Evolutionary conservation across 202 grass and related monocot genomes (phyloP).

Genomic region (Dendrocalamus latiflorus): DNA sequence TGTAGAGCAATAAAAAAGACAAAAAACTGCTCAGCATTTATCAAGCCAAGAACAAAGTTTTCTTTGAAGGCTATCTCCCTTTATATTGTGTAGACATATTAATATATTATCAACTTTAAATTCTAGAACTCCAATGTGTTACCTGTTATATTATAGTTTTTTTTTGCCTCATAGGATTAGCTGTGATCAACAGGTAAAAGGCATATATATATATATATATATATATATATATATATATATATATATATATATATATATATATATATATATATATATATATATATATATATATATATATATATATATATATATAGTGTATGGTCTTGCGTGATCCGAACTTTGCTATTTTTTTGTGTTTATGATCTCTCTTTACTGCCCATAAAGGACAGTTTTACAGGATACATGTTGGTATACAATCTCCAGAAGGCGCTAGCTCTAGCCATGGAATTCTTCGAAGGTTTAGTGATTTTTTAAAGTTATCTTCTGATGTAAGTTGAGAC

Average conservation of each 20-base stretch:
- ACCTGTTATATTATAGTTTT: too few relatives aligned
- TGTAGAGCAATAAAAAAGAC: not conserved
- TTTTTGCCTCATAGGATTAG: too few relatives aligned
- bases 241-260: too few relatives aligned
- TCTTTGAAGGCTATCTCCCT: not conserved
- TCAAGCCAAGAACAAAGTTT: not conserved
- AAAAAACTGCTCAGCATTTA: not conserved
- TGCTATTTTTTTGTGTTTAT: slow-evolving; percentile 4
- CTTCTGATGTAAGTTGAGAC: slow-evolving; percentile 71
- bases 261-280: not conserved
- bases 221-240: too few relatives aligned
- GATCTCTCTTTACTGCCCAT: slow-evolving; percentile 56
- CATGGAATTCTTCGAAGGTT: slow-evolving; percentile 86
- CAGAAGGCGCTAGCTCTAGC: slow-evolving; percentile 83
- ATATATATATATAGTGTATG: not conserved
- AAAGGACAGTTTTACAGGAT: slow-evolving; percentile 99
- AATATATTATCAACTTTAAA: not conserved
- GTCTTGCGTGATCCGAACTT: slow-evolving; percentile 21
- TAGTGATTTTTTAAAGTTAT: slow-evolving; percentile 86
- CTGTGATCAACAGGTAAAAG: too few relatives aligned
- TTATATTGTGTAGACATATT: slow-evolving; percentile 5
- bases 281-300: not conserved
- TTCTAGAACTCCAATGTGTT: too few relatives aligned
- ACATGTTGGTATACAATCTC: slow-evolving; percentile 95
- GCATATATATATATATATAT: too few relatives aligned